These are phyloP conservation scores for Terfezia boudieri DNA, from an alignment of 495 filamentous ascomycete genomes.

Conservation along the genomic window DNA sequence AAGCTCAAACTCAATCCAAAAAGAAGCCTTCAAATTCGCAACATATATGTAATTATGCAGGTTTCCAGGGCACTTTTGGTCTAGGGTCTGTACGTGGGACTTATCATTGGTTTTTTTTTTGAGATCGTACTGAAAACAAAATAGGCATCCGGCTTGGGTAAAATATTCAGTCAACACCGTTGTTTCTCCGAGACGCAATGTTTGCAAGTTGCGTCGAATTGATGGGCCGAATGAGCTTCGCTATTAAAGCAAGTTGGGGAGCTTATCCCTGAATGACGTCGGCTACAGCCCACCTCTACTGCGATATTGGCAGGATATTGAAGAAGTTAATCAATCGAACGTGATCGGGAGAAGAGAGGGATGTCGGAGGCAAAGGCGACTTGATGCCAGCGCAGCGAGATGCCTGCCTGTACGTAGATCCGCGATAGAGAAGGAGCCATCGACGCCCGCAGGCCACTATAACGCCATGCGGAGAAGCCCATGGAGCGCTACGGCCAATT, in stretches of 20 bases:
- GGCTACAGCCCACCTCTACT: neutral
- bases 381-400: too few relatives aligned
- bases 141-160: too few relatives aligned
- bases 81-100: too few relatives aligned
- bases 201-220: too few relatives aligned
- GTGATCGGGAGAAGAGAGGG: neutral
- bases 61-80: too few relatives aligned
- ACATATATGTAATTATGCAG: too few relatives aligned
- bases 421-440: neutral
- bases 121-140: too few relatives aligned
- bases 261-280: neutral
- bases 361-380: neutral
- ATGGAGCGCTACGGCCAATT: neutral
- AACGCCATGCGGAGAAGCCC: neutral
- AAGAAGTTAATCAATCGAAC: neutral
- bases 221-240: neutral
- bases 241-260: neutral
- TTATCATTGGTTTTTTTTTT: too few relatives aligned
- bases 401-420: neutral
- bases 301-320: neutral
- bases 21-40: too few relatives aligned
- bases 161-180: too few relatives aligned
- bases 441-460: neutral
- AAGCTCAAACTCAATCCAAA: too few relatives aligned
- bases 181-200: too few relatives aligned